These are phyloP conservation scores for Pichia thaimueangensis DNA, from an alignment of 805 yeast genomes.

Conservation along the genomic window DNA sequence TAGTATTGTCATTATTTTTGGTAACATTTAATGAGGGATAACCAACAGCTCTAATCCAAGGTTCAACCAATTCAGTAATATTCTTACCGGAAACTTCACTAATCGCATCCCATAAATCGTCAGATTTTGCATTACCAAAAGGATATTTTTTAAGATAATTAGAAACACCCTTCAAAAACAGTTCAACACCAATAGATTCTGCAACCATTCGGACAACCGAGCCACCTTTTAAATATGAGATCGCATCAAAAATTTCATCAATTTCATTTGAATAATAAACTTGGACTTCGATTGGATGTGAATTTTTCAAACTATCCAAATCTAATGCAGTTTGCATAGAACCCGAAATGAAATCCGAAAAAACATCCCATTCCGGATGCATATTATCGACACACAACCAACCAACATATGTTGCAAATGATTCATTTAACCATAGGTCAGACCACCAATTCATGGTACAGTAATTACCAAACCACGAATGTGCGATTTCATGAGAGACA, in stretches of 20 bases:
- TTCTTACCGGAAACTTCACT: constrained; percentile 58
- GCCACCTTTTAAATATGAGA: constrained; percentile 78
- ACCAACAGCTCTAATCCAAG: constrained; percentile 72
- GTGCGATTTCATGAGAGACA: constrained; percentile 81
- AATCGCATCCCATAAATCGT: constrained; percentile 65
- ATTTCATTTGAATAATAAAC: constrained; percentile 74
- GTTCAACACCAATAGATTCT: constrained; percentile 59
- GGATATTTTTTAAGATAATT: constrained; percentile 55
- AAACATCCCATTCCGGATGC: constrained; percentile 78
- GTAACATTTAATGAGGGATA: constrained; percentile 59
- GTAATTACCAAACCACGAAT: constrained; percentile 87
- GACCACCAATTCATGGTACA: constrained; percentile 96
- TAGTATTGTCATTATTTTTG: constrained; percentile 27
- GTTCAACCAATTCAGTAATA: constrained; percentile 51
- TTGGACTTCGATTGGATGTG: constrained; percentile 81
- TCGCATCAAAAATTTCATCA: constrained; percentile 76
- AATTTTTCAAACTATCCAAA: constrained; percentile 51
- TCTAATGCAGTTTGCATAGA: constrained; percentile 46
- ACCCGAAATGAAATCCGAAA: constrained; percentile 47
- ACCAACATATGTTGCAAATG: constrained; percentile 85
- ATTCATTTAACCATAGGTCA: constrained; percentile 84
- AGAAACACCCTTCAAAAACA: constrained; percentile 68
- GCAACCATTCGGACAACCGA: constrained; percentile 74
- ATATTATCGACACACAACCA: constrained; percentile 61
- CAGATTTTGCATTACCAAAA: constrained; percentile 67